These are phyloP conservation scores for Chytridiales sp. DNA, from an alignment of 371 early-diverging fungal species.

Conservation along the genomic window DNA sequence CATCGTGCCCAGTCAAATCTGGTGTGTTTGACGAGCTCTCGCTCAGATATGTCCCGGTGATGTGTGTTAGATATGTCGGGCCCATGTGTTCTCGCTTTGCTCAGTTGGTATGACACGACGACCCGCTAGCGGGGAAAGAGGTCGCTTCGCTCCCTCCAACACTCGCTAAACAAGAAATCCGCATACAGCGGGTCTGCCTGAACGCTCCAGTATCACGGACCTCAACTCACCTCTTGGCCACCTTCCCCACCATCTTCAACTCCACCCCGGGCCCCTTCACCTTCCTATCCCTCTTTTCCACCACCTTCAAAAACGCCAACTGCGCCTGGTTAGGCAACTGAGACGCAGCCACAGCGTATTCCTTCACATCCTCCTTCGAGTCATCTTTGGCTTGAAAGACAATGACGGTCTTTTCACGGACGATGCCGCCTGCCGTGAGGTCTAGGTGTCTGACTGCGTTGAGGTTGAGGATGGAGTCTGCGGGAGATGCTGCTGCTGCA, in stretches of 20 bases:
- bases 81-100: no score
- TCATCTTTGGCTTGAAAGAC: slow-evolving; percentile 48
- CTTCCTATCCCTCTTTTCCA: slow-evolving; percentile 13
- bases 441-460: slow-evolving; percentile 68
- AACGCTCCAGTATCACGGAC: not conserved
- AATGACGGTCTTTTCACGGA: slow-evolving; percentile 62
- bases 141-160: no score
- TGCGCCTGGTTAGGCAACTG: not conserved
- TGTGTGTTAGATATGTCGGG: no score
- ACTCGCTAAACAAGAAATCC: slow-evolving; percentile 5
- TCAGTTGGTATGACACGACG: no score
- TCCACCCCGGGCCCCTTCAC: not conserved
- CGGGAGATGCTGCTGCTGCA: no score
- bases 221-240: not conserved
- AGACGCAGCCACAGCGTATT: slow-evolving; percentile 17
- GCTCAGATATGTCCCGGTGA: no score
- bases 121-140: no score
- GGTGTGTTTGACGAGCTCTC: no score
- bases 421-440: slow-evolving; percentile 56
- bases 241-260: not conserved
- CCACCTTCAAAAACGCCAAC: slow-evolving; percentile 11
- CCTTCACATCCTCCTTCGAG: not conserved
- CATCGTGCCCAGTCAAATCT: no score
- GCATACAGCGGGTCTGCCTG: not conserved
- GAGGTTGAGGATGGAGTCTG: no score